Percentiles rank a stretch among this genome's conserved stretches.
These are phyloP conservation scores for Groenewaldozyma tartarivorans DNA, from an alignment of 805 yeast species.

Conservation along the genomic window DNA sequence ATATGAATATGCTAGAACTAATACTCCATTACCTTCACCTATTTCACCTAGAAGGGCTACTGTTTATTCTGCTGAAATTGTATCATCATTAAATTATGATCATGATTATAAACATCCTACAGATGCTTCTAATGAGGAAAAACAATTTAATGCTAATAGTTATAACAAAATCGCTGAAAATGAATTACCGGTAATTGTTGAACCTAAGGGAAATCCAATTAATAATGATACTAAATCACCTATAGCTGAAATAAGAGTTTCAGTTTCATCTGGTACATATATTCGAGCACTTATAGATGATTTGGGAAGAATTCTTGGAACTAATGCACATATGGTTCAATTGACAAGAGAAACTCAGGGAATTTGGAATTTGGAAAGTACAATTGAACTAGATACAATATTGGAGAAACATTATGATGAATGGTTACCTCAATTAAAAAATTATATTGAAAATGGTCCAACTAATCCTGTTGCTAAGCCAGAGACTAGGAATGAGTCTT, in stretches of 20 bases:
- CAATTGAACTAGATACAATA: constrained; percentile 49
- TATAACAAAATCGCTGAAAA: constrained; percentile 34
- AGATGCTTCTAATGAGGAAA: constrained; percentile 4
- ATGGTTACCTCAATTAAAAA: constrained; percentile 38
- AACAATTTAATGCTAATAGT: constrained; percentile 31
- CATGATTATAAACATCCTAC: constrained; percentile 42
- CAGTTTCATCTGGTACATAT: constrained; percentile 92
- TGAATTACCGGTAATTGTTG: constrained; percentile 30
- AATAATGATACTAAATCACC: constrained; percentile 13
- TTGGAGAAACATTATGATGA: constrained; percentile 33
- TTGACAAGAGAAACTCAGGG: constrained; percentile 68
- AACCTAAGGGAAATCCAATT: constrained; percentile 27
- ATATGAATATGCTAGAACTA: constrained; percentile 88
- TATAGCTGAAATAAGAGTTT: constrained; percentile 58
- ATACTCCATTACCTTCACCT: constrained; percentile 73
- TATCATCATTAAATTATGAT: constrained; percentile 41
- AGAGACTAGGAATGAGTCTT: neutral
- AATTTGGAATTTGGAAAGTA: constrained; percentile 67
- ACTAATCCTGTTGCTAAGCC: neutral
- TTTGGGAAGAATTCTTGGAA: constrained; percentile 68
- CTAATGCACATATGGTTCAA: constrained; percentile 82
- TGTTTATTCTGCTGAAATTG: constrained; percentile 45
- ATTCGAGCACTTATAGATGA: constrained; percentile 87
- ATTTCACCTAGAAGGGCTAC: constrained; percentile 68
- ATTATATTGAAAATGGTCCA: constrained; percentile 9